phyloP scores from a whole-genome alignment of 257 asterid species.

The Solanum appendiculatum region DNA sequence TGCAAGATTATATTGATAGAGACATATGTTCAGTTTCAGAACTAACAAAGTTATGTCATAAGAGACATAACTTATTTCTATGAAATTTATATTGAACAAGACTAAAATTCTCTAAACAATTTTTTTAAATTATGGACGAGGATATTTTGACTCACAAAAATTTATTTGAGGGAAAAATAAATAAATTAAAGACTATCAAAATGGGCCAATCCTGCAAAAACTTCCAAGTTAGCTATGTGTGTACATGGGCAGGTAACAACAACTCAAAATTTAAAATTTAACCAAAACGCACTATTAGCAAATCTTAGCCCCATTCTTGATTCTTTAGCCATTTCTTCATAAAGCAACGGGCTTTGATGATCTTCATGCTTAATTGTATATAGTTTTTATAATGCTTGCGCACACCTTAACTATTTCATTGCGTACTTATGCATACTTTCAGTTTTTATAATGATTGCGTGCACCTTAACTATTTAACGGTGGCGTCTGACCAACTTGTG shows the following conservation, averaged over 20 bases:
- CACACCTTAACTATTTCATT: no score
- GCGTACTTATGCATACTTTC: no score
- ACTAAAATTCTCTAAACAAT: neutral
- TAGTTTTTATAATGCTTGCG: neutral
- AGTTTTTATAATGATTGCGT: no score
- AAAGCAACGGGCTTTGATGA: no score
- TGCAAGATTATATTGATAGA: neutral
- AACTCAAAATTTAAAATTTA: neutral
- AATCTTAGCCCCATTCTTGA: neutral
- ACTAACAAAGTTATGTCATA: neutral
- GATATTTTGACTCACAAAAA: neutral
- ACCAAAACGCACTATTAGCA: neutral
- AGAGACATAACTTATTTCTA: no score
- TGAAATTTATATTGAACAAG: neutral
- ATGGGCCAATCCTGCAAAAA: no score
- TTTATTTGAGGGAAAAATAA: no score
- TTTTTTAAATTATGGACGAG: neutral
- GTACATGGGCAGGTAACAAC: neutral
- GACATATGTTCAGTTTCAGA: no score
- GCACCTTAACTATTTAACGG: neutral
- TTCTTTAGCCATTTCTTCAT: neutral
- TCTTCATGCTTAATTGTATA: neutral
- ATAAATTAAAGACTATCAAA: no score
- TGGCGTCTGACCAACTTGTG: neutral
- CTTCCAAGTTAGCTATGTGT: no score